These are phyloP conservation scores for Cutaneotrichosporon dermatis DNA, from an alignment of 1,284 basidiomycete species.

Conservation along the genomic window DNA sequence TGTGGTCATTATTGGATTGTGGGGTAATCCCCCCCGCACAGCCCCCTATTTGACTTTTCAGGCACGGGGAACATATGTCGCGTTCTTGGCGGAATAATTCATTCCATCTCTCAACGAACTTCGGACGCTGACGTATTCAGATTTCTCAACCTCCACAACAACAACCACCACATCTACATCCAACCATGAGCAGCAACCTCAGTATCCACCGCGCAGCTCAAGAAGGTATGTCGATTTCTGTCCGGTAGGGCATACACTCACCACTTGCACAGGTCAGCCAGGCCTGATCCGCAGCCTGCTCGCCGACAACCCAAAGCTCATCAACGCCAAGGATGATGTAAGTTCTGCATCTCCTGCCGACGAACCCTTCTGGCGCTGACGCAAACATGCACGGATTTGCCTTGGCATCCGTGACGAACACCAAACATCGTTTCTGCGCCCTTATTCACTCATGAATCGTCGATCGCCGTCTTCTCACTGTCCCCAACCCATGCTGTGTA, in stretches of 20 bases:
- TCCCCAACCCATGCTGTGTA: neutral
- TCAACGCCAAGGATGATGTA: constrained; percentile 68
- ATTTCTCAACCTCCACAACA: neutral
- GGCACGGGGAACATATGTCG: no score
- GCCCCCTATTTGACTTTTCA: no score
- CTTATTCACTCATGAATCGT: neutral
- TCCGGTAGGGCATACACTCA: neutral
- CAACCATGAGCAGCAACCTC: constrained; percentile 19
- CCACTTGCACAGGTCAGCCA: constrained; percentile 59
- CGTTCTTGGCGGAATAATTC: neutral
- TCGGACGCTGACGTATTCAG: neutral
- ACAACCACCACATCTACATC: neutral
- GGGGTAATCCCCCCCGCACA: no score
- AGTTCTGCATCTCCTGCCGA: constrained; percentile 21
- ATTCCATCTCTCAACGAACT: neutral
- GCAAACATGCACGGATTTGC: neutral
- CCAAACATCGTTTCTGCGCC: neutral
- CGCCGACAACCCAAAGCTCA: constrained; percentile 61
- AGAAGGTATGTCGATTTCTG: constrained; percentile 33
- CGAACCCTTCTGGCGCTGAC: neutral
- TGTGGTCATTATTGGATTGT: no score
- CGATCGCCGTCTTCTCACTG: neutral
- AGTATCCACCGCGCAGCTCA: constrained; percentile 49
- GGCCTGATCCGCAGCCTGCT: constrained; percentile 67
- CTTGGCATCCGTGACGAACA: neutral